These are phyloP conservation scores for Amoebophrya sp. DNA, from an alignment of 169 alveolate genomes.

Conservation along the genomic window DNA sequence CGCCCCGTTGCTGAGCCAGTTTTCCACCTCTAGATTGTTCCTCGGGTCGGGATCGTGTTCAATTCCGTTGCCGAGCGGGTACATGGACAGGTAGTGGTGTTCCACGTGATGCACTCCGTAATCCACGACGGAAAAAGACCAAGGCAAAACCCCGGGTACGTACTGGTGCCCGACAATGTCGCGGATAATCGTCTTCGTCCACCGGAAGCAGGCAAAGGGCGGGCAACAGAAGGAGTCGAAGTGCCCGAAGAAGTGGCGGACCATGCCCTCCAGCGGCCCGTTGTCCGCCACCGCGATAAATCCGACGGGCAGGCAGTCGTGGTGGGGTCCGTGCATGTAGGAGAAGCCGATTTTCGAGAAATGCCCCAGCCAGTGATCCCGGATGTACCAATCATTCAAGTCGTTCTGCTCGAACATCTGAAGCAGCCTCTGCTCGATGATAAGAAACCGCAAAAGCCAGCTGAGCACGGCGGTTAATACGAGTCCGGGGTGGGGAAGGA, in stretches of 20 bases:
- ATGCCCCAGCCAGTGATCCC: conserved; percentile 21
- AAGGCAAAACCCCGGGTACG: not conserved
- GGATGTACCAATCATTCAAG: not conserved
- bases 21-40: not conserved
- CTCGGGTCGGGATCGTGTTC: not conserved
- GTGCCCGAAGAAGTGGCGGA: not conserved
- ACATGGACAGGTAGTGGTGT: not conserved
- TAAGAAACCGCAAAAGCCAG: not conserved
- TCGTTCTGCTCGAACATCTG: conserved; percentile 1
- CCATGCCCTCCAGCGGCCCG: not conserved
- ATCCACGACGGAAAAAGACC: not conserved
- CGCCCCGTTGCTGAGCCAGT: not conserved
- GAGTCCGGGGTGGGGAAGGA: not conserved
- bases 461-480: not conserved
- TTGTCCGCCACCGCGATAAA: not conserved
- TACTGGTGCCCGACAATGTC: conserved; percentile 1
- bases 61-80: not conserved
- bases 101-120: conserved; percentile 15
- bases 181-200: not conserved
- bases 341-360: not conserved
- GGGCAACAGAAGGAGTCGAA: not conserved
- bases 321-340: conserved; percentile 18
- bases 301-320: not conserved
- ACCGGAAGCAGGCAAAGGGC: not conserved
- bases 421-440: not conserved